Evolutionary conservation across 805 yeast species (phyloP).

Genomic region (Kregervanrija pseudodelftensis): DNA sequence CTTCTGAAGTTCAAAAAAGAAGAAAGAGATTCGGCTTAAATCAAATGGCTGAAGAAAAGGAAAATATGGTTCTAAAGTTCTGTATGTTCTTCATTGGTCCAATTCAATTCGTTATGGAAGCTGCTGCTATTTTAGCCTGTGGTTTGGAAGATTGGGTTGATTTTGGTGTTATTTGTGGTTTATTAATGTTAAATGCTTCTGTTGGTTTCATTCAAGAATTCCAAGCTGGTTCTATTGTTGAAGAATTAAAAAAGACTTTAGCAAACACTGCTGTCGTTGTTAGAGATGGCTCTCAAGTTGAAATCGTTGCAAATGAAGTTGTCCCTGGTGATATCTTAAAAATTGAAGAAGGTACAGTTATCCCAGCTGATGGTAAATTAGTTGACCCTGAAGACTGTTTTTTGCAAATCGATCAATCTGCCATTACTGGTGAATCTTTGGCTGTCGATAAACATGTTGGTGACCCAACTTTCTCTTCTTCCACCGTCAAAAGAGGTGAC

Average conservation of each 20-base stretch:
- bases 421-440: constrained; percentile 89
- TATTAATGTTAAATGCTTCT: constrained; percentile 72
- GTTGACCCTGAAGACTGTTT: constrained; percentile 65
- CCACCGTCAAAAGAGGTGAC: constrained; percentile 88
- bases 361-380: constrained; percentile 88
- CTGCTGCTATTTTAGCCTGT: constrained; percentile 89
- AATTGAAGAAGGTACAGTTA: constrained; percentile 85
- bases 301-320: constrained; percentile 73
- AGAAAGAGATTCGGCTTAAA: constrained; percentile 84
- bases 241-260: constrained; percentile 84
- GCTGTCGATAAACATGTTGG: constrained; percentile 85
- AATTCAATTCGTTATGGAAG: constrained; percentile 94
- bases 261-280: constrained; percentile 79
- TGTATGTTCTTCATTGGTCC: constrained; percentile 87
- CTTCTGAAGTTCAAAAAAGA: constrained; percentile 71
- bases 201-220: constrained; percentile 92
- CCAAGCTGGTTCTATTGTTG: constrained; percentile 95
- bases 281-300: constrained; percentile 70
- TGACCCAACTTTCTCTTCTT: constrained; percentile 78
- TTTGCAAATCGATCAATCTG: constrained; percentile 87
- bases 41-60: constrained; percentile 85
- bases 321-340: constrained; percentile 93
- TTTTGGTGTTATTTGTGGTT: constrained; percentile 88
- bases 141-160: constrained; percentile 96
- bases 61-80: constrained; percentile 71